phyloP scores from a whole-genome alignment of 441 rosid genomes.

The Dalechampia spathulata region DNA sequence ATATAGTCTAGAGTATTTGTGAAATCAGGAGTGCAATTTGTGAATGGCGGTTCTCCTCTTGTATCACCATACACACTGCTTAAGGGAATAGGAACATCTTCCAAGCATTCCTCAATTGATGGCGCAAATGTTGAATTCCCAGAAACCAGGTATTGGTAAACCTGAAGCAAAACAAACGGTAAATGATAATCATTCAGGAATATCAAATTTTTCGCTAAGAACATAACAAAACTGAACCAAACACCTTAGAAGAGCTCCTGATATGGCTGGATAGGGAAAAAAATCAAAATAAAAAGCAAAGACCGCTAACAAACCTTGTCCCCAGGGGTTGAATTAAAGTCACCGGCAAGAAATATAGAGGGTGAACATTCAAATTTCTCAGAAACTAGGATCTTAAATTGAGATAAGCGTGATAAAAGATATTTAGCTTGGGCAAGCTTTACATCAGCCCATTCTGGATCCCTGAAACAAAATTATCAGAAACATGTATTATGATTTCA shows the following conservation, averaged over 20 bases:
- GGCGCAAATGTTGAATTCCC: conserved; percentile 32
- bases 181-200: not conserved
- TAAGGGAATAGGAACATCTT: conserved; percentile 52
- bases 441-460: conserved; percentile 85
- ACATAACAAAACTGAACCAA: not conserved
- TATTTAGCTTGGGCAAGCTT: conserved; percentile 95
- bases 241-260: too few relatives aligned
- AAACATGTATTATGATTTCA: not conserved
- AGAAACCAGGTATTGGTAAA: conserved; percentile 62
- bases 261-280: too few relatives aligned
- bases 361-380: conserved; percentile 56
- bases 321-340: conserved; percentile 87
- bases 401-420: conserved; percentile 58
- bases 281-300: not conserved
- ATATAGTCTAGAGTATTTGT: conserved; percentile 77
- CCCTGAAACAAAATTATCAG: conserved; percentile 40
- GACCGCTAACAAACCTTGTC: conserved; percentile 48
- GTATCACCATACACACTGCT: conserved; percentile 59
- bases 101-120: conserved; percentile 30
- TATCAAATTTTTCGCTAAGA: not conserved
- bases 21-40: conserved; percentile 83
- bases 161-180: conserved; percentile 44
- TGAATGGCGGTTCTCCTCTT: conserved; percentile 80
- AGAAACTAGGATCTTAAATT: conserved; percentile 48
- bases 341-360: conserved; percentile 64